Conservation (phyloP, 2,329 filamentous ascomycete genomes). For the Sarocladiaceae sp. region DNA sequence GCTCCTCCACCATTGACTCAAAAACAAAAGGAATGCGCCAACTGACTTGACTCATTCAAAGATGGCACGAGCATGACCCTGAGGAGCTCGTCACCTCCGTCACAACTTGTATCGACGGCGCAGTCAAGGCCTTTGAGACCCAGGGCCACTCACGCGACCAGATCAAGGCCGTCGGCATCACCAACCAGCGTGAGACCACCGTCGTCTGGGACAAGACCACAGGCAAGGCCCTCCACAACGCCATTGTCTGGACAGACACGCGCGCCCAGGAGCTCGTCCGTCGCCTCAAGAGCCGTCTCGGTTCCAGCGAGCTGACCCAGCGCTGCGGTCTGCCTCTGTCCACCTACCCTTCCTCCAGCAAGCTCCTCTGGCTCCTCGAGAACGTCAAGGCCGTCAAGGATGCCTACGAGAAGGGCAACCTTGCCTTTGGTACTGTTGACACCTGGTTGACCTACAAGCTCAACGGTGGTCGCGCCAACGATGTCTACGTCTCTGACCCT, state of each 20-base stretch:
- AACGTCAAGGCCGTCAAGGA: slow-evolving; percentile 60
- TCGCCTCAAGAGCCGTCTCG: slow-evolving; percentile 60
- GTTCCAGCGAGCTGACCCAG: slow-evolving; percentile 58
- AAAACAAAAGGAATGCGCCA: too few species aligned
- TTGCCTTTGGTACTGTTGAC: slow-evolving; percentile 77
- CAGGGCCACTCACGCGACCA: slow-evolving; percentile 60
- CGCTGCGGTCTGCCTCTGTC: slow-evolving; percentile 73
- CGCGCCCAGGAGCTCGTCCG: slow-evolving; percentile 65
- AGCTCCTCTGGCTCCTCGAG: slow-evolving; percentile 70
- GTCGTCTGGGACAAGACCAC: slow-evolving; percentile 74
- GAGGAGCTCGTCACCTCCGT: slow-evolving; percentile 67
- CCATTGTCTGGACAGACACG: slow-evolving; percentile 84
- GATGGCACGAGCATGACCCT: slow-evolving; percentile 83
- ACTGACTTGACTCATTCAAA: slow-evolving; percentile 26
- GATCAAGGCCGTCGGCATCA: slow-evolving; percentile 72
- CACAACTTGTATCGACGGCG: slow-evolving; percentile 68
- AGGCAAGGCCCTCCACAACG: slow-evolving; percentile 71
- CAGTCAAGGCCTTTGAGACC: slow-evolving; percentile 61
- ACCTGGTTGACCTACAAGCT: slow-evolving; percentile 76
- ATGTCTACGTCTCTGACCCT: slow-evolving; percentile 68
- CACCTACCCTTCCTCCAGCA: slow-evolving; percentile 74
- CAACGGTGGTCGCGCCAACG: slow-evolving; percentile 58
- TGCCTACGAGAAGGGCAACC: slow-evolving; percentile 63
- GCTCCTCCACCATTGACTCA: background rate
- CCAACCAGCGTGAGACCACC: slow-evolving; percentile 78